Conservation (phyloP, 345 rosid species). For the Populus alba region DNA sequence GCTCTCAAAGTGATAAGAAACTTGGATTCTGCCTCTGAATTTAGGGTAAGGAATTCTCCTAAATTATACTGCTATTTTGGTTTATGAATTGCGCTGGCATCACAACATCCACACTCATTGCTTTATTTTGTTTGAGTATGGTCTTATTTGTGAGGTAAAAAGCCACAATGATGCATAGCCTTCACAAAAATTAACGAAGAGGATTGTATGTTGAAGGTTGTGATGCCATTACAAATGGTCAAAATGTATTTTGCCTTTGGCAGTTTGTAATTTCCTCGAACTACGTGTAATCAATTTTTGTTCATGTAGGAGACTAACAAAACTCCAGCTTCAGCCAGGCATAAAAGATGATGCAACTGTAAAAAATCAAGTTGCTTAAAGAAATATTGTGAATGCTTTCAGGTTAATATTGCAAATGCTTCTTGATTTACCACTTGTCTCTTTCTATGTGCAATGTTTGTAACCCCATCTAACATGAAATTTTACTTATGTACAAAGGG, state of each 20-base stretch:
- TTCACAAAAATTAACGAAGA: conserved; percentile 1
- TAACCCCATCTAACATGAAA: conserved; percentile 16
- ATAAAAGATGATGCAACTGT: conserved; percentile 82
- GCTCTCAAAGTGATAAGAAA: conserved; percentile 68
- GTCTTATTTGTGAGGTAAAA: conserved; percentile 15
- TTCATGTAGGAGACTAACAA: conserved; percentile 45
- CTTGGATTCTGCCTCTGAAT: conserved; percentile 25
- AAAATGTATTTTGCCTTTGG: background rate
- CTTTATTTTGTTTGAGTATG: background rate
- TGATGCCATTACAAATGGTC: background rate
- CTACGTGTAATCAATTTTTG: background rate
- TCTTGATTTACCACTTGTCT: background rate
- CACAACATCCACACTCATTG: conserved; percentile 1
- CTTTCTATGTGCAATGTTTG: background rate
- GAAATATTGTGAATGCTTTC: conserved; percentile 79
- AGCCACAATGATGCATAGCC: background rate
- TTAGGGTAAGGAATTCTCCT: conserved; percentile 39
- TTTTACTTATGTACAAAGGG: conserved; percentile 38
- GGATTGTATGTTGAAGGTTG: conserved; percentile 9
- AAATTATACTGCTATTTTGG: conserved; percentile 7
- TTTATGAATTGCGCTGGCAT: background rate
- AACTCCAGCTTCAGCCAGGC: conserved; percentile 78
- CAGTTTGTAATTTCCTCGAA: background rate
- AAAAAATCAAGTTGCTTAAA: conserved; percentile 68
- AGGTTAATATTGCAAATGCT: conserved; percentile 35